Evolutionary conservation across 1,284 basidiomycete species (phyloP).

Genomic region (Ceratobasidium sp.): DNA sequence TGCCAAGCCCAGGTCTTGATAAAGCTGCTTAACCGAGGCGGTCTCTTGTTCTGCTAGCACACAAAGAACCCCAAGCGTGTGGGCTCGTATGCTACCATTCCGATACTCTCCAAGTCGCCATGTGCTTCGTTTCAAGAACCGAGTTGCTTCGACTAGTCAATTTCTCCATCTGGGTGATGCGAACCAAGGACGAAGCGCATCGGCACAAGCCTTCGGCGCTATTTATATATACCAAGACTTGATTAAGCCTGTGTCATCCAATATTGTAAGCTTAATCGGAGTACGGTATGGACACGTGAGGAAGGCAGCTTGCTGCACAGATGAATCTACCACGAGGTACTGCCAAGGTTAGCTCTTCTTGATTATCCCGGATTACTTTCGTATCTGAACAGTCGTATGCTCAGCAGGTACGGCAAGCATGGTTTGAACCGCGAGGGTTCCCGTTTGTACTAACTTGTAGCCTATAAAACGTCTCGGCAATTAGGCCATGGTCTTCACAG

Average conservation of each 20-base stretch:
- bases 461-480: background rate
- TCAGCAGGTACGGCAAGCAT: background rate
- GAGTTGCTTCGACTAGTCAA: slow-evolving; percentile 6
- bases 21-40: background rate
- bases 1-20: background rate
- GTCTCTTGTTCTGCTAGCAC: background rate
- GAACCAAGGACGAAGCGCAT: slow-evolving; percentile 3
- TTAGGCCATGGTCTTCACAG: slow-evolving; percentile 13
- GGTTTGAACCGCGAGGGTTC: background rate
- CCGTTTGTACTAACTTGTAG: too few species aligned
- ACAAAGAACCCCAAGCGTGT: background rate
- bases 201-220: slow-evolving; percentile 9
- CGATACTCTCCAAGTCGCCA: slow-evolving; percentile 2
- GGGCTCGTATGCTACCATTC: background rate
- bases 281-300: background rate
- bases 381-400: background rate
- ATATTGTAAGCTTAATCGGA: background rate
- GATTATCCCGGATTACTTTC: background rate
- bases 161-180: background rate
- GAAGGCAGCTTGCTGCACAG: background rate
- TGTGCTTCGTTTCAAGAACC: background rate
- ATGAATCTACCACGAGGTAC: background rate
- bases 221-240: background rate
- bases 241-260: background rate
- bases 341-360: slow-evolving; percentile 12